phyloP scores from a whole-genome alignment of 2,329 filamentous ascomycete genomes.

The Claviceps maximensis region DNA sequence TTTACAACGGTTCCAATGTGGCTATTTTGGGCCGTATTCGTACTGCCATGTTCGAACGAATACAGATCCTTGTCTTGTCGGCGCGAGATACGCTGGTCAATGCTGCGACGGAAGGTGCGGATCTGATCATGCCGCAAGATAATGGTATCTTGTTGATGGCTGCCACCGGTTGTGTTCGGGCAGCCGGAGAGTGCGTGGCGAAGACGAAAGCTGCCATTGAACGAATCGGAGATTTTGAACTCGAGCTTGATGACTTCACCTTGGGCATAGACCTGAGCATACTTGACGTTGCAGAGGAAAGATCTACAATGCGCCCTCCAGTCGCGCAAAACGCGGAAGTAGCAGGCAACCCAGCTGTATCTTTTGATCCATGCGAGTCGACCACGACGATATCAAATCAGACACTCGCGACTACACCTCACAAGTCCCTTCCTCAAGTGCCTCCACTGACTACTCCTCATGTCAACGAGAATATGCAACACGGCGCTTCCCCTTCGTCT shows the following conservation, averaged over 20 bases:
- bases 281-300: constrained; percentile 30
- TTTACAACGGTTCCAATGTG: constrained; percentile 57
- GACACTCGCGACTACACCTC: constrained; percentile 32
- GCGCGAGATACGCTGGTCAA: constrained; percentile 67
- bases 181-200: constrained; percentile 80
- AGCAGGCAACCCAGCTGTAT: constrained; percentile 26
- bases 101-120: constrained; percentile 55
- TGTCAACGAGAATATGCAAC: constrained; percentile 15
- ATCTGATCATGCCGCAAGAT: constrained; percentile 69
- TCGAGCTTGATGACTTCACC: constrained; percentile 51
- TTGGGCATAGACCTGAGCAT: constrained; percentile 43
- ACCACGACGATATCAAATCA: constrained; percentile 19
- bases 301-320: constrained; percentile 19
- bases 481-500: constrained; percentile 20
- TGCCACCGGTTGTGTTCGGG: constrained; percentile 77
- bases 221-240: constrained; percentile 80
- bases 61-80: constrained; percentile 67
- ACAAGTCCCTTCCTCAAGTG: constrained; percentile 57
- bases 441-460: constrained; percentile 39
- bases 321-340: constrained; percentile 23
- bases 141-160: constrained; percentile 63
- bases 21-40: constrained; percentile 56
- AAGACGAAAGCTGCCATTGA: constrained; percentile 79
- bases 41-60: constrained; percentile 63
- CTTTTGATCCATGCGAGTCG: constrained; percentile 23